Conservation (phyloP, 441 rosid species). For the Melastoma candidum region DNA sequence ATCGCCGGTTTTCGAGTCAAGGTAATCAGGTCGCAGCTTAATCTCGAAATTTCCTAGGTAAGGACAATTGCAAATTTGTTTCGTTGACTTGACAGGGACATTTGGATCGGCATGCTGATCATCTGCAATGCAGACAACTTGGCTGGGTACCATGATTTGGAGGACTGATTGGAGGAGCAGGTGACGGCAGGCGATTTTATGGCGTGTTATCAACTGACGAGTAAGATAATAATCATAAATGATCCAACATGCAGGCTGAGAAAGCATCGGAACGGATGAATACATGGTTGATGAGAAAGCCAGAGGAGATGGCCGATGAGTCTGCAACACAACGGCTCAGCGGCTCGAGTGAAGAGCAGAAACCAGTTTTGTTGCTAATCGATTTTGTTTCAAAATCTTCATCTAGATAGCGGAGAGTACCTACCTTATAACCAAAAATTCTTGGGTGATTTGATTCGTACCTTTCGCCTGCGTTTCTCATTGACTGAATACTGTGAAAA, state of each 20-base stretch:
- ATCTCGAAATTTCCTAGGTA: background rate
- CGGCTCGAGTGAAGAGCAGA: too few relatives aligned
- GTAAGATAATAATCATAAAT: background rate
- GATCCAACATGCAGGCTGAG: constrained; percentile 19
- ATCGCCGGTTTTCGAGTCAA: constrained; percentile 18
- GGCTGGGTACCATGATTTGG: constrained; percentile 15
- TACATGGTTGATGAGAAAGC: constrained; percentile 17
- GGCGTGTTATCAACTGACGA: background rate
- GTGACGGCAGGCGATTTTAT: background rate
- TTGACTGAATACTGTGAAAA: too few relatives aligned
- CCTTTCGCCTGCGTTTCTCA: too few relatives aligned
- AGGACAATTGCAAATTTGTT: background rate
- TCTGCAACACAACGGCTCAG: too few relatives aligned
- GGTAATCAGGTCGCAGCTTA: constrained; percentile 4
- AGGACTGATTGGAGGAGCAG: constrained; percentile 20
- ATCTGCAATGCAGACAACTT: constrained; percentile 2
- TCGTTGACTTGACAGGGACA: constrained; percentile 3
- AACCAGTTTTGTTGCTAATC: too few relatives aligned
- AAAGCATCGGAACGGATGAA: constrained; percentile 27
- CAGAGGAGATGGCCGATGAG: constrained; percentile 5
- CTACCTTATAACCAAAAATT: too few relatives aligned
- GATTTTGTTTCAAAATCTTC: too few relatives aligned
- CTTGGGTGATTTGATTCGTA: too few relatives aligned
- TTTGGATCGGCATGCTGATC: constrained; percentile 18
- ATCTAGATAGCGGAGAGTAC: too few relatives aligned